Base-by-base conservation (phyloP, 257 asterid species). In the Misopates orontium region DNA sequence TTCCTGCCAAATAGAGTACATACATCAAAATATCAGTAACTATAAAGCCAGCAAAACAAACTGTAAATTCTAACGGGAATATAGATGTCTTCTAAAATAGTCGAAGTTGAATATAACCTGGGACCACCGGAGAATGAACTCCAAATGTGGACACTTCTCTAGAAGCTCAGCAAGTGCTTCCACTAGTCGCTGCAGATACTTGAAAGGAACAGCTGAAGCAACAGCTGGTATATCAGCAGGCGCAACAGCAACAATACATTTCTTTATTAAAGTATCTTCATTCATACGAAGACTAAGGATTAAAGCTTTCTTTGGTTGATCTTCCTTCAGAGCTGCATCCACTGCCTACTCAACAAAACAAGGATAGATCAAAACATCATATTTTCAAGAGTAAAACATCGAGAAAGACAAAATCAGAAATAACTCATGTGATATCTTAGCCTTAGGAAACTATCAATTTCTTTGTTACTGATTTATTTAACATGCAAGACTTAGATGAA, bases 251-350 rank as follows among this genome's bases (percentile, higher is more conserved):
- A 85, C 61, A 28, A 94, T 75, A 68, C 97, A 90, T 84, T 85
- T 94, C 88, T 90, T 87, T 68, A 94, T 88, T 48, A 86, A 74
- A 53, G 79, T 49, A 73, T 90, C 99, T 77, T 94, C 99, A 48
- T 94, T 94, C 76, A 94, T 71, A 12, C 99, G 97, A 64, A 94
- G 87, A 69, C 99, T 86, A 51, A 94, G 96, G 64, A 90, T 79
- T 76, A 94, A 20, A 54, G 99, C 99, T 75, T 90, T 81, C 72
- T 57, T 78, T 14, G 87, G 82, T 75, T 90, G 84, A 73, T 75
- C 81, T 41, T 82, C 89, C 54, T 71, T 73, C 4, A 94, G 73
- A 59, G 99, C 99, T 72, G 82, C 90, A 71, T 86, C 95, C 64
- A 90, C 95, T 3, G 96, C 97, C 99, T 93, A 75, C 66, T 70